Base-by-base conservation (phyloP, 2,329 filamentous ascomycete species). In the Phaeomoniella chlamydospora region DNA sequence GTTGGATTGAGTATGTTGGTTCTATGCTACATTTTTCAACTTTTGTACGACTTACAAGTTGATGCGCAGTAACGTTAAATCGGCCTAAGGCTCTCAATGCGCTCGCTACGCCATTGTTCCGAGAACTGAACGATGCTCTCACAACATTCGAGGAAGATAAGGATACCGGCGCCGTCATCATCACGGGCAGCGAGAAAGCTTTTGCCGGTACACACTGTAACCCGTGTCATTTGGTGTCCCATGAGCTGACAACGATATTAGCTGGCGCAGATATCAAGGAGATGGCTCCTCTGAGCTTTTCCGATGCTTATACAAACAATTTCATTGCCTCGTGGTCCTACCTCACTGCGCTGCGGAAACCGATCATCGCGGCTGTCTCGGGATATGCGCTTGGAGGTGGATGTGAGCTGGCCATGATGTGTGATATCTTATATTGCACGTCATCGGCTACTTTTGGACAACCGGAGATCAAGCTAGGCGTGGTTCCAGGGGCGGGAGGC, bases 241-340 rank as follows among this genome's bases (percentile, higher is more conserved):
- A n/a, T 35, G 31, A 18, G 19, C 16, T 26, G 19, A 19, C 13
- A 22, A 32, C 29, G 31, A 18, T 31, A 26, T 36, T 50, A 55
- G 88, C 90, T 31, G 90, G 90, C 35, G 90, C 90, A 41, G 90
- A 98, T 60, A 98, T 98, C 67, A 96, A 96, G 62, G 90, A 98
- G 62, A 98, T 98, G 90, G 82, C 85, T 18, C 78, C 85, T 41
- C 74, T 94, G 29, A 87, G 79, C 37, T 98, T 98, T 62, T 74
- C 82, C 43, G 67, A 79, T 45, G 88, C 90, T 29, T 96, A 94
- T 65, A 81, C 75, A 33, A 75, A 67, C 46, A 84, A 92, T 54
- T 98, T 98, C 59, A 96, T 98, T 59, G 86, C 94, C 56, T 77
- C 77, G 6, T 98, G 90, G 90, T 94, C 86, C 4, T 70, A 80